A percentile compares a stretch with the other conserved stretches of the same genome.
Conservation (phyloP, 768 basidiomycete species). For the Boletus edulis region DNA sequence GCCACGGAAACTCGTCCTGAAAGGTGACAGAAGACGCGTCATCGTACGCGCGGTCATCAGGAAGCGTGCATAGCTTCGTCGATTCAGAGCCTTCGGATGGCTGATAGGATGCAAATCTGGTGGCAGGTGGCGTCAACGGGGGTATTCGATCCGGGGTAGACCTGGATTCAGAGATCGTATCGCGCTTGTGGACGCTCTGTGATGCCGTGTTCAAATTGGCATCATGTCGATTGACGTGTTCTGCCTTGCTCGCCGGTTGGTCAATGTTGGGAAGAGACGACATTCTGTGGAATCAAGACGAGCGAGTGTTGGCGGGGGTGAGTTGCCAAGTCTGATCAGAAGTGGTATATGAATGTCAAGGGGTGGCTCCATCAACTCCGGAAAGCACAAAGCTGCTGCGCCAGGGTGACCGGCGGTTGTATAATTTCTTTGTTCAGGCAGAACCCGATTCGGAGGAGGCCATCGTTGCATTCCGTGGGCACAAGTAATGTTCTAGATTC, state of each 20-base stretch:
- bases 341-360: neutral
- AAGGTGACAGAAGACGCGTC: conserved; percentile 15
- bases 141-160: neutral
- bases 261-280: neutral
- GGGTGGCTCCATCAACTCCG: conserved; percentile 7
- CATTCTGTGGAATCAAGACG: conserved; percentile 9
- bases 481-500: no score
- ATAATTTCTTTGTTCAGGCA: conserved; percentile 10
- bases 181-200: neutral
- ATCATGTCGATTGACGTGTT: no score
- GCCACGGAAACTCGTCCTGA: conserved; percentile 8
- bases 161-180: neutral
- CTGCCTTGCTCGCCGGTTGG: neutral
- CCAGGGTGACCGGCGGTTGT: neutral
- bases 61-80: no score
- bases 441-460: neutral
- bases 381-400: conserved; percentile 16
- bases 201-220: neutral
- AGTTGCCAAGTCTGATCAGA: neutral
- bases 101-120: no score
- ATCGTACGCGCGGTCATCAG: neutral
- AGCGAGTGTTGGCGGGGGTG: neutral
- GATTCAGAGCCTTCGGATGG: no score
- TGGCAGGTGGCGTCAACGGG: no score
- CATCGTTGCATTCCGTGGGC: no score